Evolutionary conservation across 305 asterid species (phyloP).

Genomic region (Fraxinus albicans): DNA sequence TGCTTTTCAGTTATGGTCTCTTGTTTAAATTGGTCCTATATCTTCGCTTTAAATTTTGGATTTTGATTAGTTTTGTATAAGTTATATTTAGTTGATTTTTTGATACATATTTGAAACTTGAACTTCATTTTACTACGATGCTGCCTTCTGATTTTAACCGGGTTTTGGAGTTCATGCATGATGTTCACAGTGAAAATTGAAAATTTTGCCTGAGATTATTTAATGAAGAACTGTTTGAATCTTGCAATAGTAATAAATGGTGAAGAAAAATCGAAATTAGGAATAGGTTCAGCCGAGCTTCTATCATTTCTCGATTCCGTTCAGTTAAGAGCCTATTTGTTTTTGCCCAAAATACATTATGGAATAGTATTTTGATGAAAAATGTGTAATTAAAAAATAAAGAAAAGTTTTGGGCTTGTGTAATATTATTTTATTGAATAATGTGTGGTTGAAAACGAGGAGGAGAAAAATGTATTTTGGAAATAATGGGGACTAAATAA

Average conservation of each 20-base stretch:
- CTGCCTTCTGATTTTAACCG: background rate
- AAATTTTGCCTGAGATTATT: conserved; percentile 6
- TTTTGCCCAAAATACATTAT: too few species aligned
- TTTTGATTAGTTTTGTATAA: conserved; percentile 16
- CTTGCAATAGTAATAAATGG: conserved; percentile 15
- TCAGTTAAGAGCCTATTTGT: background rate
- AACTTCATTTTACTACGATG: background rate
- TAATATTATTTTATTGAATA: too few species aligned
- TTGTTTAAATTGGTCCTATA: conserved; percentile 20
- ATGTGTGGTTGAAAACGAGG: too few species aligned
- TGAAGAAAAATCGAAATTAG: conserved; percentile 16
- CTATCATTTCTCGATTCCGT: background rate
- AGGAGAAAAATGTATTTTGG: too few species aligned
- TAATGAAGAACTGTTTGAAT: conserved; percentile 3
- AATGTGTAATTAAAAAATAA: too few species aligned
- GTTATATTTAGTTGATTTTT: background rate
- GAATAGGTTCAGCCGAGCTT: conserved; percentile 3
- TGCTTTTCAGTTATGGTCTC: conserved; percentile 22
- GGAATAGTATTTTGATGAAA: too few species aligned
- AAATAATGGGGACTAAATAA: too few species aligned
- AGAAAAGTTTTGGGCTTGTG: too few species aligned
- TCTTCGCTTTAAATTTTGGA: background rate
- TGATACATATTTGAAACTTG: conserved; percentile 7
- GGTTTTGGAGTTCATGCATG: conserved; percentile 23
- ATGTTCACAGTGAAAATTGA: conserved; percentile 4